Base-by-base conservation (phyloP, 306 rosid genomes). In the Medicago arabica region DNA sequence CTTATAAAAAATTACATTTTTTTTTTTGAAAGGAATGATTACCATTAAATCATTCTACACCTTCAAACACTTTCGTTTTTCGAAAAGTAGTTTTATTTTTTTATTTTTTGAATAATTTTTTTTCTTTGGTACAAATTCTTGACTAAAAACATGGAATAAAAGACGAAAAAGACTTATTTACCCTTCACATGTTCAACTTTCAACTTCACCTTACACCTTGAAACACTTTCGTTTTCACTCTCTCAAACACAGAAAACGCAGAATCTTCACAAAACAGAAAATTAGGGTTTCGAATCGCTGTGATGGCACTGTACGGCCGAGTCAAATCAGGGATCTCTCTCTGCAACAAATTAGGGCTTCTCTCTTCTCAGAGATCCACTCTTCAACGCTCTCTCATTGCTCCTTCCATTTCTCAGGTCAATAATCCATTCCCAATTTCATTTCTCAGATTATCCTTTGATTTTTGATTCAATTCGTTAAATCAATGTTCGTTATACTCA, bases 251-350 rank as follows among this genome's bases (percentile, higher is more conserved):
- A n/a, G 7, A 36, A 58, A 43, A 44, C 67, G 75, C 60, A 71
- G 39, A 79, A 63, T 68, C 43, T 68, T 31, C 70, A 17, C 49
- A 66, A 79, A 47, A 13, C 18, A 10, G 38, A 34, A 67, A 67
- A 67, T 54, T 86, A 86, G 94, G 97, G 89, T 87, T 91, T 67
- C 43, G 12, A 46, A 79, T 72, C 19, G 54, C 72, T 6, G 75
- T 19, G 46, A 89, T 92, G 97, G 97, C 96, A 62, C 70, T 82
- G 21, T 81, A 70, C 78, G 70, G 82, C 44, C 86, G 93, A 69
- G 72, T 89, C 80, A 88, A 89, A 86, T 89, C 96, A 82, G 86
- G 87, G 71, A 69, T 87, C 46, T 76, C 91, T 61, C 72, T 87
- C 78, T 40, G 81, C 72, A 71, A 80, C 77, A 88, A 89, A 74